Percentiles rank a stretch among this genome's conserved stretches.
Evolutionary conservation across 2,329 filamentous ascomycete species (phyloP).

Genomic region (Pseudogymnoascus sp.): DNA sequence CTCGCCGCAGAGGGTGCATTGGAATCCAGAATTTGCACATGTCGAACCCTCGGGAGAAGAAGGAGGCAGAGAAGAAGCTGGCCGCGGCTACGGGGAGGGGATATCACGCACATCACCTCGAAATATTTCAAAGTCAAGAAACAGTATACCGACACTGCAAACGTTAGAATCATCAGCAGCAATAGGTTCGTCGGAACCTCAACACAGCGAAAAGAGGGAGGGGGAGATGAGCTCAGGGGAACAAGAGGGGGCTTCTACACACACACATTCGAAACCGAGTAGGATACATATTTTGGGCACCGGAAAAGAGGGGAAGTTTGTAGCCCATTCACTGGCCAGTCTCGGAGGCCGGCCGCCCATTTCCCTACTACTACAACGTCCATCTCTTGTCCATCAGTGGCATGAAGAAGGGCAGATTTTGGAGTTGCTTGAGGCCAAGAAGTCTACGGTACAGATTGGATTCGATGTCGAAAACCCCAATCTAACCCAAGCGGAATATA

Average conservation of each 20-base stretch:
- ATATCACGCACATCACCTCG: not conserved
- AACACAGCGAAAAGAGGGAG: not conserved
- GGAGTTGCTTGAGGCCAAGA: slow-evolving; percentile 36
- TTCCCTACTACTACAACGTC: slow-evolving; percentile 51
- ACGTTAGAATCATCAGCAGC: not conserved
- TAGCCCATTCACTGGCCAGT: slow-evolving; percentile 56
- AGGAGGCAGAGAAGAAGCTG: not conserved
- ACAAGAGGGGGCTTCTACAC: slow-evolving; percentile 11
- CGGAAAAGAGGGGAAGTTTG: slow-evolving; percentile 54
- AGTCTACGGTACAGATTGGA: slow-evolving; percentile 28
- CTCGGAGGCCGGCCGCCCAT: slow-evolving; percentile 53
- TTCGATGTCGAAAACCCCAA: slow-evolving; percentile 24
- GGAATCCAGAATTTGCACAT: slow-evolving; percentile 6
- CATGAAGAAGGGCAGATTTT: slow-evolving; percentile 36
- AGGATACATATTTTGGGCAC: slow-evolving; percentile 57
- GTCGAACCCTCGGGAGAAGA: slow-evolving; percentile 1
- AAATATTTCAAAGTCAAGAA: not conserved
- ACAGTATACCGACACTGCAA: not conserved
- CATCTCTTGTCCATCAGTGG: slow-evolving; percentile 38
- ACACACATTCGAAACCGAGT: slow-evolving; percentile 13
- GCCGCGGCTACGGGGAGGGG: not conserved
- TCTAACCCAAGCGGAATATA: slow-evolving; percentile 18
- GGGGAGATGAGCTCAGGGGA: slow-evolving; percentile 22
- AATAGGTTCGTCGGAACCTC: not conserved
- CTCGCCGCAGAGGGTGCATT: slow-evolving; percentile 1